Percentiles rank a stretch among this genome's conserved stretches.
Evolutionary conservation across 768 basidiomycete species (phyloP).

Genomic region (Panus rudis): DNA sequence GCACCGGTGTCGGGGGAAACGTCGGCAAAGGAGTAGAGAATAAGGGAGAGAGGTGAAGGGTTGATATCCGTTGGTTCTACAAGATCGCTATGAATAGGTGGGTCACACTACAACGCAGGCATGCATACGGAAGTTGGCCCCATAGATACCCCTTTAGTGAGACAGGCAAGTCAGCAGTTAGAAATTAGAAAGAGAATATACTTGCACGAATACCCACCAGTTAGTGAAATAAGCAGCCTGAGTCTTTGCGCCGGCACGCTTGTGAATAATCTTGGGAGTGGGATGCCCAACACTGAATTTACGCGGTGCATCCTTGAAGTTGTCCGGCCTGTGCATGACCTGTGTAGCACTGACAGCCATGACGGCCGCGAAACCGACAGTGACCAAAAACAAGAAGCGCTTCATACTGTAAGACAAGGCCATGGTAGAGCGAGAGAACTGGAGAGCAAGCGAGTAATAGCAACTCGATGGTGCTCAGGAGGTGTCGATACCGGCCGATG

Average conservation of each 20-base stretch:
- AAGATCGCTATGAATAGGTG: constrained; percentile 1
- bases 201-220: constrained; percentile 26
- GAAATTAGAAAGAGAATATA: background rate
- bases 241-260: constrained; percentile 23
- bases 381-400: constrained; percentile 12
- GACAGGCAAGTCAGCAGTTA: background rate
- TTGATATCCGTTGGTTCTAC: constrained; percentile 62
- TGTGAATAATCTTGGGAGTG: constrained; percentile 34
- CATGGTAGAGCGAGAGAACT: constrained; percentile 6
- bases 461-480: too few species aligned
- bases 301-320: constrained; percentile 36
- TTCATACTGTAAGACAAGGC: constrained; percentile 7
- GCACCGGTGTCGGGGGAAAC: constrained; percentile 51
- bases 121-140: constrained; percentile 24
- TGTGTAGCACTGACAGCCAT: constrained; percentile 31
- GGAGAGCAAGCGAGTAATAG: background rate
- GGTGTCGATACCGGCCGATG: too few species aligned
- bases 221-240: constrained; percentile 49
- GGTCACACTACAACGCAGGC: background rate
- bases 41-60: constrained; percentile 57
- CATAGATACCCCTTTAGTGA: constrained; percentile 22
- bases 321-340: constrained; percentile 45
- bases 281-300: constrained; percentile 26
- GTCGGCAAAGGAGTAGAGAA: constrained; percentile 79
- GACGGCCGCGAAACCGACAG: constrained; percentile 11